Conservation (phyloP, 805 yeast species). For the Metschnikowia gelsemii region DNA sequence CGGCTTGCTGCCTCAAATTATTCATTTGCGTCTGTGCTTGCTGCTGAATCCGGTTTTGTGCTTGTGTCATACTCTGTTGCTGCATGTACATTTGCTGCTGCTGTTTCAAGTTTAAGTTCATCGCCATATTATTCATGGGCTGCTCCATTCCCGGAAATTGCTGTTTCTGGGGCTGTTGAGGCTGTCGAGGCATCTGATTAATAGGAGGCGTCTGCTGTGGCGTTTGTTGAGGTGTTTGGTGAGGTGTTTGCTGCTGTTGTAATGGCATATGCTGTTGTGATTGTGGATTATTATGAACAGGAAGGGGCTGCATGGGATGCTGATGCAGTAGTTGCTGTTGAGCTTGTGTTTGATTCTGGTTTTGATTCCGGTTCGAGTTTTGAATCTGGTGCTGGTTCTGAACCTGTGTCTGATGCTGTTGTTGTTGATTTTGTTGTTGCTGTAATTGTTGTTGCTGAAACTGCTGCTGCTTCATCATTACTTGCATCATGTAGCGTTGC, state of each 20-base stretch:
- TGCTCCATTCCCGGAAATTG: conserved; percentile 11
- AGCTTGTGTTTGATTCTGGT: conserved; percentile 16
- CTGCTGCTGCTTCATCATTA: conserved; percentile 28
- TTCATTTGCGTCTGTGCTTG: conserved; percentile 53
- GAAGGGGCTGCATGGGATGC: conserved; percentile 15
- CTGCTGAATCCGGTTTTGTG: conserved; percentile 40
- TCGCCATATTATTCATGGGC: conserved; percentile 22
- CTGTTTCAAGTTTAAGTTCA: conserved; percentile 18
- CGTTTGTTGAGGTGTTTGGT: conserved; percentile 11
- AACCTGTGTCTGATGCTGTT: conserved; percentile 25
- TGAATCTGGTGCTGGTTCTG: conserved; percentile 9
- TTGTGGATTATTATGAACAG: conserved; percentile 9
- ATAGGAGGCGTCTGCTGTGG: conserved; percentile 13
- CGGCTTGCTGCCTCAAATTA: conserved; percentile 47
- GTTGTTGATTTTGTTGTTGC: conserved; percentile 23
- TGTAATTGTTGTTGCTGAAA: conserved; percentile 14
- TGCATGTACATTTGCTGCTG: conserved; percentile 35
- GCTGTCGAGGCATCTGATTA: conserved; percentile 9
- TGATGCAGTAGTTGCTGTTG: conserved; percentile 10
- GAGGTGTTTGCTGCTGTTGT: conserved; percentile 15
- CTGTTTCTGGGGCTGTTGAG: conserved; percentile 10
- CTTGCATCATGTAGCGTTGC: conserved; percentile 26
- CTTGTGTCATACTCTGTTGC: conserved; percentile 17
- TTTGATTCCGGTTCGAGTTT: conserved; percentile 16
- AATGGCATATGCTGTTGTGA: conserved; percentile 7